Percentiles rank a stretch among this genome's conserved stretches.
phyloP scores from a whole-genome alignment of 2,329 filamentous ascomycete species.

The Alternaria sp. region DNA sequence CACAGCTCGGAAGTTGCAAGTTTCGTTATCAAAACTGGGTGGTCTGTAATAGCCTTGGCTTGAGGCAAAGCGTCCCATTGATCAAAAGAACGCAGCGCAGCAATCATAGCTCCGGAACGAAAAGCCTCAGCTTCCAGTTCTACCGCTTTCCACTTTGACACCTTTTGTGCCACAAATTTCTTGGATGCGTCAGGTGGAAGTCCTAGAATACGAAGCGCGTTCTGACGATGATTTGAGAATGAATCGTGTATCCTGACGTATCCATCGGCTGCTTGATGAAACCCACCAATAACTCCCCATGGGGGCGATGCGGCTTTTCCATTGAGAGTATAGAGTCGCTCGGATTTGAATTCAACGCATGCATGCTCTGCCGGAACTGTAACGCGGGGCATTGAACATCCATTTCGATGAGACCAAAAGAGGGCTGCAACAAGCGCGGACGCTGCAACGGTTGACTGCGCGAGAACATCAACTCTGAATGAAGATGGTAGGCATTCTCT shows the following conservation, averaged over 20 bases:
- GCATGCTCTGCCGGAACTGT: slow-evolving; percentile 57
- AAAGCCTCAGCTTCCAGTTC: slow-evolving; percentile 59
- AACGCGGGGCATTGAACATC: slow-evolving; percentile 44
- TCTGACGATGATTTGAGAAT: slow-evolving; percentile 59
- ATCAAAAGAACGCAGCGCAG: slow-evolving; percentile 57
- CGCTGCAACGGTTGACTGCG: slow-evolving; percentile 60
- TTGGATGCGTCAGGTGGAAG: slow-evolving; percentile 44
- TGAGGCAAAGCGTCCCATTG: slow-evolving; percentile 62
- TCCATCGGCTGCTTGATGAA: slow-evolving; percentile 60
- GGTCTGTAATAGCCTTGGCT: slow-evolving; percentile 51
- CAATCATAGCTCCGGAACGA: slow-evolving; percentile 53
- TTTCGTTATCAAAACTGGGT: slow-evolving; percentile 56
- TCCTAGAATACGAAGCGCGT: slow-evolving; percentile 54
- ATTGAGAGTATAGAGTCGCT: slow-evolving; percentile 57
- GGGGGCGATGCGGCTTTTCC: slow-evolving; percentile 41
- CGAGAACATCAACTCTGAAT: slow-evolving; percentile 61
- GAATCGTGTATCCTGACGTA: slow-evolving; percentile 63
- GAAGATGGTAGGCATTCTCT: slow-evolving; percentile 55
- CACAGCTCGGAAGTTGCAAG: slow-evolving; percentile 28
- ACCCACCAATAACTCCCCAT: slow-evolving; percentile 58
- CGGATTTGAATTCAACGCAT: slow-evolving; percentile 61
- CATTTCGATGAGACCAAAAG: slow-evolving; percentile 49
- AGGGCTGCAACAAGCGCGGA: slow-evolving; percentile 60
- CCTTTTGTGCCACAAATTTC: slow-evolving; percentile 49
- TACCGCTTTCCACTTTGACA: slow-evolving; percentile 51